A percentile compares a stretch with the other conserved stretches of the same genome.
These are phyloP conservation scores for Thelephora aurantiotincta DNA, from an alignment of 768 basidiomycete species.

Conservation along the genomic window DNA sequence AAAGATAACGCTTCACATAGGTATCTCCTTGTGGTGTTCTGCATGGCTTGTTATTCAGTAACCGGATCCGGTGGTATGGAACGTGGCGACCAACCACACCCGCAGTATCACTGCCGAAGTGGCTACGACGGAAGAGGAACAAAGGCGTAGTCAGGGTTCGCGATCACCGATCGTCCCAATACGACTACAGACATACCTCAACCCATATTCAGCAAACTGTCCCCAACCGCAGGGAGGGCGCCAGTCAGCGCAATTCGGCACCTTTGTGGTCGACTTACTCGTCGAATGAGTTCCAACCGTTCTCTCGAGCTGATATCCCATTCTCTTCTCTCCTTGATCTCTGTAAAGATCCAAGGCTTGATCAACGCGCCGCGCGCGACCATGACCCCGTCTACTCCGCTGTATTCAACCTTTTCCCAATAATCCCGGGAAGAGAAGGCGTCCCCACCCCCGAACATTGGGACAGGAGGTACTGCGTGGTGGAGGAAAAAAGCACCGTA, in stretches of 20 bases:
- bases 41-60: background rate
- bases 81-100: conserved; percentile 33
- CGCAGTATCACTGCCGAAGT: conserved; percentile 77
- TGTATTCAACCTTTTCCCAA: conserved; percentile 59
- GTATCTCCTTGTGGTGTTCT: conserved; percentile 80
- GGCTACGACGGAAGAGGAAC: conserved; percentile 23
- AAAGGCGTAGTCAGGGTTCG: background rate
- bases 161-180: background rate
- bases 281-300: conserved; percentile 63
- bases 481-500: background rate
- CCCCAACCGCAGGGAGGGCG: background rate
- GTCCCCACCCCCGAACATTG: conserved; percentile 95
- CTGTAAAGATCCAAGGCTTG: conserved; percentile 94
- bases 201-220: conserved; percentile 78
- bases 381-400: conserved; percentile 92
- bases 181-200: conserved; percentile 35
- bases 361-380: conserved; percentile 88
- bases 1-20: conserved; percentile 93
- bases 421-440: conserved; percentile 82
- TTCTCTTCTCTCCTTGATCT: conserved; percentile 82
- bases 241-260: background rate
- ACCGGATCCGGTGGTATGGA: background rate
- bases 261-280: conserved; percentile 28
- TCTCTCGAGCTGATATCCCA: conserved; percentile 89
- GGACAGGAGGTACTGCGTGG: conserved; percentile 61